Conservation (phyloP, 441 rosid genomes). For the Iberis amara region DNA sequence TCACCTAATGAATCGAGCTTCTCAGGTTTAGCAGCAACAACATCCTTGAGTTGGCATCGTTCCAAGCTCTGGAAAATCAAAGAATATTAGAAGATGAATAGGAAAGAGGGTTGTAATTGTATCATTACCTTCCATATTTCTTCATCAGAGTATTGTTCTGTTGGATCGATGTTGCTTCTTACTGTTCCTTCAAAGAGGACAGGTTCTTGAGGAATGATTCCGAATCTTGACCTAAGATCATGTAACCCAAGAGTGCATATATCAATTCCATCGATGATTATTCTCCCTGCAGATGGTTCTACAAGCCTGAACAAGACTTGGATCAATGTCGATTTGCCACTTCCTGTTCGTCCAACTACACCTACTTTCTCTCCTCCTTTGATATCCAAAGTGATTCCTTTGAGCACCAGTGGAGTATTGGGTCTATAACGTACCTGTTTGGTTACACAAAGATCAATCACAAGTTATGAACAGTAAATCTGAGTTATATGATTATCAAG, state of each 20-base stretch:
- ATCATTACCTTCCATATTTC: conserved; percentile 54
- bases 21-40: conserved; percentile 65
- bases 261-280: conserved; percentile 72
- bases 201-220: conserved; percentile 95
- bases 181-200: conserved; percentile 95
- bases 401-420: conserved; percentile 77
- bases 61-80: conserved; percentile 85
- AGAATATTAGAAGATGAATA: too few relatives aligned
- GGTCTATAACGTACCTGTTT: conserved; percentile 43
- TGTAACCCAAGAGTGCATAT: conserved; percentile 74
- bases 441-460: too few relatives aligned
- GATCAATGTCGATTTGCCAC: conserved; percentile 88
- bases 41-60: conserved; percentile 87
- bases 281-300: conserved; percentile 77
- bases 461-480: too few relatives aligned
- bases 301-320: conserved; percentile 88
- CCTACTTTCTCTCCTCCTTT: conserved; percentile 84
- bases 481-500: too few relatives aligned
- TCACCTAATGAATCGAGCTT: conserved; percentile 45
- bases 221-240: conserved; percentile 83
- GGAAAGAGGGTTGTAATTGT: too few relatives aligned
- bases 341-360: conserved; percentile 89
- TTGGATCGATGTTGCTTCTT: conserved; percentile 83
- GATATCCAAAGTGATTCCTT: conserved; percentile 73
- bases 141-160: conserved; percentile 67